Percentiles rank a stretch among this genome's conserved stretches.
phyloP scores from a whole-genome alignment of 1,284 basidiomycete genomes.

The Puccinia triticina region DNA sequence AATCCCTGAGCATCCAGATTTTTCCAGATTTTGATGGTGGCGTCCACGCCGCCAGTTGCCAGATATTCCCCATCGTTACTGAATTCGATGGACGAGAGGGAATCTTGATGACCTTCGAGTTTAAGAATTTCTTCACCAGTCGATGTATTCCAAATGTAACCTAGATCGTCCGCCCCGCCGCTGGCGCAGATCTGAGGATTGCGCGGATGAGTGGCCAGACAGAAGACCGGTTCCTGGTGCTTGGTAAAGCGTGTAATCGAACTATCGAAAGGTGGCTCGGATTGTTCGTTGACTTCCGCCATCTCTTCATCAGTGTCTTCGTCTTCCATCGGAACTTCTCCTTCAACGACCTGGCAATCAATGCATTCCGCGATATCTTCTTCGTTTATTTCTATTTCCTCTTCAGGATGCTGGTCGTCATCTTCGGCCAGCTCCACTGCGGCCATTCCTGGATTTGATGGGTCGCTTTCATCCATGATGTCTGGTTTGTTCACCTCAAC shows the following conservation, averaged over 20 bases:
- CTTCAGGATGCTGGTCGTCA: neutral
- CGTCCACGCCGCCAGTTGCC: slow-evolving; percentile 96
- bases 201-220: slow-evolving; percentile 73
- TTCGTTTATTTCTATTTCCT: slow-evolving; percentile 22
- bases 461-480: neutral
- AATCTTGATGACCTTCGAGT: slow-evolving; percentile 88
- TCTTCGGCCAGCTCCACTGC: neutral
- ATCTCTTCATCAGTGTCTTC: slow-evolving; percentile 56
- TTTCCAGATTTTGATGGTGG: slow-evolving; percentile 86
- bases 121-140: slow-evolving; percentile 78
- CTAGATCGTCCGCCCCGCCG: slow-evolving; percentile 93
- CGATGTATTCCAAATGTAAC: slow-evolving; percentile 86
- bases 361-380: slow-evolving; percentile 53
- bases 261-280: slow-evolving; percentile 56
- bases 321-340: slow-evolving; percentile 53
- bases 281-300: neutral
- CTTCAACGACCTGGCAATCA: slow-evolving; percentile 51
- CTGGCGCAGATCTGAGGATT: slow-evolving; percentile 80
- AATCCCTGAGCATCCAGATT: slow-evolving; percentile 64
- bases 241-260: slow-evolving; percentile 61
- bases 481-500: too few relatives aligned
- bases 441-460: neutral
- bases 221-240: slow-evolving; percentile 70
- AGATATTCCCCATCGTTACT: slow-evolving; percentile 86
- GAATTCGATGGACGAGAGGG: slow-evolving; percentile 79